Conservation (phyloP, 345 rosid genomes). For the Limnanthes douglasii region DNA sequence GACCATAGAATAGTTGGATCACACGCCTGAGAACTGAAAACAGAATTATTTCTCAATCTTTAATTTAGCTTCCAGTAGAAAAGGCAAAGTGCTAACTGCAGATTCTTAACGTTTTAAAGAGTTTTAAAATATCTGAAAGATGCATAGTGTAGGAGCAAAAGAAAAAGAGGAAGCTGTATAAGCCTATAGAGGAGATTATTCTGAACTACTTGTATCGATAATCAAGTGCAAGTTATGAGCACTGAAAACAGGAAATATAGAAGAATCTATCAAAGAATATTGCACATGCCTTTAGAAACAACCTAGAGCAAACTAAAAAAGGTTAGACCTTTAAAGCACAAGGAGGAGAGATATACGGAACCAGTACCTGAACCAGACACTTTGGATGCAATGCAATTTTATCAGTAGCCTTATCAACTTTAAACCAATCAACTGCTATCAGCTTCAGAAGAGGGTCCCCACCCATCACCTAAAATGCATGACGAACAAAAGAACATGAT, state of each 20-base stretch:
- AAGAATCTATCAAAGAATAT: not conserved
- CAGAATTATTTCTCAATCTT: too few relatives aligned
- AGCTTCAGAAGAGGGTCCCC: slow-evolving; percentile 88
- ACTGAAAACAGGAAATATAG: not conserved
- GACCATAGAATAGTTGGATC: too few relatives aligned
- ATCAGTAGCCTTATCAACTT: slow-evolving; percentile 53
- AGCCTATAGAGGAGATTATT: too few relatives aligned
- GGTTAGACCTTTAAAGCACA: too few relatives aligned
- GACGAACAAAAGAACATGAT: not conserved
- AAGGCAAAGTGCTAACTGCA: too few relatives aligned
- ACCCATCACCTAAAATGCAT: slow-evolving; percentile 56
- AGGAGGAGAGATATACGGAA: slow-evolving; percentile 2
- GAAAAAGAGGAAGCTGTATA: too few relatives aligned
- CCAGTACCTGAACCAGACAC: slow-evolving; percentile 72
- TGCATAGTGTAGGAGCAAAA: too few relatives aligned
- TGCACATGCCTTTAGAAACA: not conserved
- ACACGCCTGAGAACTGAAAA: too few relatives aligned
- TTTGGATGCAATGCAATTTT: slow-evolving; percentile 65
- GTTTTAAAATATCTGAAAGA: too few relatives aligned
- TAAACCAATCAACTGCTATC: slow-evolving; percentile 85
- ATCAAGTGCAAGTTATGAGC: not conserved
- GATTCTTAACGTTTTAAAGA: too few relatives aligned
- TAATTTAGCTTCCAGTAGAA: too few relatives aligned
- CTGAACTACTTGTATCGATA: too few relatives aligned
- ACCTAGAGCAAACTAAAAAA: not conserved